Conservation (phyloP, 106 monocot genomes). For the Dendrobium chrysotoxum region DNA sequence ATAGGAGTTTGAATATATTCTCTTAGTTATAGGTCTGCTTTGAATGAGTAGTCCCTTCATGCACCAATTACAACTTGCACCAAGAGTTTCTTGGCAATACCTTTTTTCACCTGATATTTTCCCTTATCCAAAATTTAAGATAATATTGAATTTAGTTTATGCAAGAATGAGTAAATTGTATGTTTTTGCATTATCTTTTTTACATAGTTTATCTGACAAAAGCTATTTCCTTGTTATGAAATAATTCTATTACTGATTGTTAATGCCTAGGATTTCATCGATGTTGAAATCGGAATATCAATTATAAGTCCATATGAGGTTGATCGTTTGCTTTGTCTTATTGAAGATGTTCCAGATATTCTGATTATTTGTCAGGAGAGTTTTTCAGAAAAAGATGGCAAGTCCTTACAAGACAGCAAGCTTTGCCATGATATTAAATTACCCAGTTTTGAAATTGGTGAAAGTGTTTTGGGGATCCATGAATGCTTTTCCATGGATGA, state of each 20-base stretch:
- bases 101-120: background rate
- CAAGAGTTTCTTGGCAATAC: background rate
- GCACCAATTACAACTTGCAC: background rate
- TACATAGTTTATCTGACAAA: background rate
- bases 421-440: conserved; percentile 14
- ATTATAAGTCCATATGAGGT: conserved; percentile 33
- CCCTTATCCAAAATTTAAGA: background rate
- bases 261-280: conserved; percentile 27
- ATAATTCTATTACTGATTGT: background rate
- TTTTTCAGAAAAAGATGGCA: conserved; percentile 23
- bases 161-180: background rate
- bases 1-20: background rate
- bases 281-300: conserved; percentile 31
- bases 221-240: conserved; percentile 9
- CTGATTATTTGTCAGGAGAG: background rate
- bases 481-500: conserved; percentile 16
- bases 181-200: background rate
- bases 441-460: conserved; percentile 56
- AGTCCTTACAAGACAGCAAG: conserved; percentile 11
- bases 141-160: background rate
- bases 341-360: conserved; percentile 36
- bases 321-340: conserved; percentile 34
- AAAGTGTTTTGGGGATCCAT: conserved; percentile 36
- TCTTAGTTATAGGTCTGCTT: background rate
- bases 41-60: too few relatives aligned